These are phyloP conservation scores for Eucalyptus grandis DNA, from an alignment of 345 rosid species.

Conservation along the genomic window DNA sequence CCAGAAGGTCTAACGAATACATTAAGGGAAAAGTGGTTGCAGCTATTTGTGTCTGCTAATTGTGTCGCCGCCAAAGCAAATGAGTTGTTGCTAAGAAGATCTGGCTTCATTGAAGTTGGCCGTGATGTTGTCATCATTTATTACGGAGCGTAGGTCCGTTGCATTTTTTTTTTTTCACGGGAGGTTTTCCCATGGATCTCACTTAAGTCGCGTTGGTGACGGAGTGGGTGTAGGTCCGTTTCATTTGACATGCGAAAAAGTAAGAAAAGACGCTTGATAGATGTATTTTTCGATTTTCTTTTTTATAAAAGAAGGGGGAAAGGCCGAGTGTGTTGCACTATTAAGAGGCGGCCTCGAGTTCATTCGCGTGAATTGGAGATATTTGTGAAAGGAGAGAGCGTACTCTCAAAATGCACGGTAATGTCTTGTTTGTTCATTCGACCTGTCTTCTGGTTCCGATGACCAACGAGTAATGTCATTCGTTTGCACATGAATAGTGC, in stretches of 20 bases:
- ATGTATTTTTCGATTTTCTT: neutral
- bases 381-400: neutral
- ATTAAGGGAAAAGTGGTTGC: neutral
- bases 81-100: neutral
- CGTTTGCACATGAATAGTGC: neutral
- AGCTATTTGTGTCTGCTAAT: neutral
- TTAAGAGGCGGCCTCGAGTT: neutral
- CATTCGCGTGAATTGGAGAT: rapidly evolving
- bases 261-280: neutral
- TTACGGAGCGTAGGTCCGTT: too few relatives aligned
- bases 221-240: neutral
- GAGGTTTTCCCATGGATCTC: too few relatives aligned
- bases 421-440: neutral
- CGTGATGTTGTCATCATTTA: neutral
- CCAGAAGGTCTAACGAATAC: neutral
- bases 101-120: neutral
- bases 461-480: neutral
- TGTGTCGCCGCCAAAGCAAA: neutral
- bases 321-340: neutral
- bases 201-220: too few relatives aligned
- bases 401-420: rapidly evolving
- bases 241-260: neutral
- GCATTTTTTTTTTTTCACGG: too few relatives aligned
- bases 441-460: rapidly evolving
- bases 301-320: neutral